Evolutionary conservation across 306 rosid genomes (phyloP), one percentile per base, ranked within the genome.

Genomic region (Lotus japonicus): DNA sequence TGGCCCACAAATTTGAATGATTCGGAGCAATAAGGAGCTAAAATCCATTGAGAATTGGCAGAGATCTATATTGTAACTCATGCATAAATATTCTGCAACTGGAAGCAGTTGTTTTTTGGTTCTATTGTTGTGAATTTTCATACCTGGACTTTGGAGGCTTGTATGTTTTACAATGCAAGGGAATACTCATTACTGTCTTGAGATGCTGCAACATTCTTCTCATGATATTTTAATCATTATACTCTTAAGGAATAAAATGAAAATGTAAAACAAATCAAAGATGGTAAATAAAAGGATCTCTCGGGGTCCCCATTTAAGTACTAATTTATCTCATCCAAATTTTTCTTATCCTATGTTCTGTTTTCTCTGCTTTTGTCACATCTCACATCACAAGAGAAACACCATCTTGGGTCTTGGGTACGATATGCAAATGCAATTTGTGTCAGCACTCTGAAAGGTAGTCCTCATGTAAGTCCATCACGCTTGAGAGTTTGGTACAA

Each of bases 1-100:
- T 75, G 88, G 86, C 80, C 92, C 88, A 48, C 76, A n/a, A 55
- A 54, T 68, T 77, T 89, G 68, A 84, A 87, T 84, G 85, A 87
- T 85, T 84, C 82, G 45, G 57, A 76, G 78, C 77, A 82, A 83
- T 63, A 80, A 79, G 71, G 81, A 56, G 85, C 91, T 80, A 82
- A 73, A 81, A 74, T 83, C 84, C 89, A 81, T 69, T 68, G 64
- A 76, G 64, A 77, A 83, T 84, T 77, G 88, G 73, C 86, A 84
- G 81, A 66, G 89, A 84, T 80, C 58, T 82, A 74, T 71, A 75
- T 83, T 68, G 81, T 74, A 63, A 66, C 31, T 26, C 4, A 26
- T 74, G 45, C 9, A 64, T 57, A 64, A 48, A 11, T 49, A 53
- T 65, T 81, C 65, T 75, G 63, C 52, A 74, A 67, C 28, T 58